Conservation (phyloP, 1,284 basidiomycete species). For the Boletus putidus region DNA sequence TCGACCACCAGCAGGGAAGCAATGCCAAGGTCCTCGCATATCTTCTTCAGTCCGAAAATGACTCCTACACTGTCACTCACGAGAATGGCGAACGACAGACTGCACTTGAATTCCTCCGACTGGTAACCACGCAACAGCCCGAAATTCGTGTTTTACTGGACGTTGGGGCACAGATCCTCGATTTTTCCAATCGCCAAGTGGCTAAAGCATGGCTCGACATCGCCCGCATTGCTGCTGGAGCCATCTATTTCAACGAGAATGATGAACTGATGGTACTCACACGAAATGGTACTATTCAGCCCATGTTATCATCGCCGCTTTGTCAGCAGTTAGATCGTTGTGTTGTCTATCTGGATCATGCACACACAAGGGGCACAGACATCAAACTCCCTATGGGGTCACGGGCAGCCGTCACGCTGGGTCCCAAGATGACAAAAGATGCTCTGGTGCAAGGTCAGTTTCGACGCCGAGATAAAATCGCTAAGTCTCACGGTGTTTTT, state of each 20-base stretch:
- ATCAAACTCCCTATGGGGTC: constrained; percentile 32
- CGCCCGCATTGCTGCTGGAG: too few relatives aligned
- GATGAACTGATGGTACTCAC: too few relatives aligned
- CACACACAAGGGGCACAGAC: background rate
- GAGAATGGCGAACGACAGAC: background rate
- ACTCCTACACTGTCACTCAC: background rate
- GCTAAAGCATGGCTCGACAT: constrained; percentile 44
- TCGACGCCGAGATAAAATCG: too few relatives aligned
- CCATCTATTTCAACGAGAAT: too few relatives aligned
- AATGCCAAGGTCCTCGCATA: background rate
- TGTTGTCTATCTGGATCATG: background rate
- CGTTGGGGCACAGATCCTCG: constrained; percentile 56
- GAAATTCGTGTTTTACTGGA: background rate
- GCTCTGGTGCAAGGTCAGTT: constrained; percentile 53
- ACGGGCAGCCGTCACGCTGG: constrained; percentile 30
- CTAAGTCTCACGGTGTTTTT: too few relatives aligned
- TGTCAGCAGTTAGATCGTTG: constrained; percentile 43
- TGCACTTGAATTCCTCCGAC: background rate
- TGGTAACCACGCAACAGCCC: background rate
- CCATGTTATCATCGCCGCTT: constrained; percentile 45
- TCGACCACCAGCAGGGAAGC: background rate
- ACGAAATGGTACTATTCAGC: constrained; percentile 22
- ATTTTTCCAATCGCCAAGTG: constrained; percentile 44
- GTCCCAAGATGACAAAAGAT: constrained; percentile 45
- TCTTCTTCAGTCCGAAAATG: background rate